Conservation (phyloP, 2,329 filamentous ascomycete species). For the Apiospora malaysiana region DNA sequence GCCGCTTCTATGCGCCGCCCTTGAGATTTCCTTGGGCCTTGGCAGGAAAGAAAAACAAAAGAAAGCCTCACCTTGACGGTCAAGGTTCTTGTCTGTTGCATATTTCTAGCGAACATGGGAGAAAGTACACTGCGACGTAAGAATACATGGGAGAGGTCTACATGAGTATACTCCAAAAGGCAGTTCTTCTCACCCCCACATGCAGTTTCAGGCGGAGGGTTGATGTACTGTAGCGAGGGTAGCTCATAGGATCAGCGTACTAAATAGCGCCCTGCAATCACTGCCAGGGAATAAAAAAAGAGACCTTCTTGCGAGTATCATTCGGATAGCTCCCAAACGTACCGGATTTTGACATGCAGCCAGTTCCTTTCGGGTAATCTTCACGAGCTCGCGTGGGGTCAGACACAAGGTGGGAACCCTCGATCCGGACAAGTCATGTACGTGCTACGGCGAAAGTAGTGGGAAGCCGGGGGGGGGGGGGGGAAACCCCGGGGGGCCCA, state of each 20-base stretch:
- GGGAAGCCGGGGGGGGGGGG: neutral
- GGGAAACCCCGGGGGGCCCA: too few species aligned
- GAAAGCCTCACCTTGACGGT: neutral
- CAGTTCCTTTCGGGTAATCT: neutral
- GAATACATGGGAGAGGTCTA: neutral
- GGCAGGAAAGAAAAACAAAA: neutral
- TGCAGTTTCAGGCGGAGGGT: neutral
- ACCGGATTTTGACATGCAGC: neutral
- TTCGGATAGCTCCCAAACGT: neutral
- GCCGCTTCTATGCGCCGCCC: neutral
- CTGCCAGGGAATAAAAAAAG: neutral
- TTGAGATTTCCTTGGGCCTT: neutral
- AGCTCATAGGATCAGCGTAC: constrained; percentile 2
- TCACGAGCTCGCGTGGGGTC: neutral
- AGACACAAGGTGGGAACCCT: neutral
- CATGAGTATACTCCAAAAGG: neutral
- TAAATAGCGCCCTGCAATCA: neutral
- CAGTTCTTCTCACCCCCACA: neutral
- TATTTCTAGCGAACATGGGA: neutral
- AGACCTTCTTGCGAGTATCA: neutral
- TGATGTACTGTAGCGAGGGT: neutral
- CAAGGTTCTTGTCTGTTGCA: neutral
- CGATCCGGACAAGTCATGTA: neutral
- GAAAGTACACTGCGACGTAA: neutral
- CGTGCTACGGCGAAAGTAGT: neutral